Percentiles rank a stretch among this genome's conserved stretches.
Conservation (phyloP, 306 rosid genomes). For the Arachis stenosperma region DNA sequence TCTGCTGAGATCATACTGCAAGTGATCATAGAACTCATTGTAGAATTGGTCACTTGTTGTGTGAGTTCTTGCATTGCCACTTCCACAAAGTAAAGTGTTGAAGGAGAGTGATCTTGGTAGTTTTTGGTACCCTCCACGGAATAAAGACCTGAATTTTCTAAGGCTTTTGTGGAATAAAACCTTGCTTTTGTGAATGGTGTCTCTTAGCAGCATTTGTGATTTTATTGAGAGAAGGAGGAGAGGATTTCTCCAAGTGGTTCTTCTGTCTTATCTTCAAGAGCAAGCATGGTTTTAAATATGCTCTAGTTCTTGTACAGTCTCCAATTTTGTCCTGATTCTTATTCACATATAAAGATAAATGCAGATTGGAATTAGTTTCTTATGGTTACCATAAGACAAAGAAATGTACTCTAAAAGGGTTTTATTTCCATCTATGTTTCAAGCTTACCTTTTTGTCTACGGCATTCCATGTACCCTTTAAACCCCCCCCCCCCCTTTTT, state of each 20-base stretch:
- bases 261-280: constrained; percentile 37
- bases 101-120: constrained; percentile 68
- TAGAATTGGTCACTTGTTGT: constrained; percentile 57
- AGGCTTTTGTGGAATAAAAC: constrained; percentile 54
- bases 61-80: constrained; percentile 46
- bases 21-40: constrained; percentile 67
- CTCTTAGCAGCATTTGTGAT: constrained; percentile 67
- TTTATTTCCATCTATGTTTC: constrained; percentile 39
- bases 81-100: constrained; percentile 53
- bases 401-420: constrained; percentile 33
- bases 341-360: constrained; percentile 36
- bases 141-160: constrained; percentile 52
- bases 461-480: constrained; percentile 20
- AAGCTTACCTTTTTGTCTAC: constrained; percentile 37
- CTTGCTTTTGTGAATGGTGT: constrained; percentile 60
- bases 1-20: constrained; percentile 60
- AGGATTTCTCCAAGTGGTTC: constrained; percentile 41
- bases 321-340: constrained; percentile 42
- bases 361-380: constrained; percentile 42
- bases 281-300: constrained; percentile 29
- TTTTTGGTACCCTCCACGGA: constrained; percentile 65
- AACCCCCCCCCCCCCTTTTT: constrained; percentile 19
- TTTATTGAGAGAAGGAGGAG: constrained; percentile 32
- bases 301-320: constrained; percentile 38
- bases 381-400: constrained; percentile 46